Base-by-base conservation (phyloP, 1,139 yeast species). In the Hyphopichia burtonii region DNA sequence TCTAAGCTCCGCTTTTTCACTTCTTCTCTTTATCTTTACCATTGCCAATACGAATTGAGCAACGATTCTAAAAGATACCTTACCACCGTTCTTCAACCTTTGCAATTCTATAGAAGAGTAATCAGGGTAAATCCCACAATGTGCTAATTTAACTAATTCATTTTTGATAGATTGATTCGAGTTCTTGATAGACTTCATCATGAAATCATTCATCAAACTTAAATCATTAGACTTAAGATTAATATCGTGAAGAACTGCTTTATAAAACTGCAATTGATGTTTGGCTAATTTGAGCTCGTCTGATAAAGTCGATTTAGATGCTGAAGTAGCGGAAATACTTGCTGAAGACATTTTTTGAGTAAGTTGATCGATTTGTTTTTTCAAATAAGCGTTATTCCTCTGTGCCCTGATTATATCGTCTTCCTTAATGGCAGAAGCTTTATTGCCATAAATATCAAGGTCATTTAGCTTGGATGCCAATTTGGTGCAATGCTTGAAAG, bases 21-120 rank as follows among this genome's bases (percentile, higher is more conserved):
- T 49, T 43, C 82, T 58, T 36, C 66, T 72, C 49, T 65, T 71
- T 20, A 84, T 66, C 42, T 82, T 63, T 7, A 83, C 75, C 31
- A 71, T 65, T 1, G 87, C 85, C 46, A 83, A 59, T 5, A 83
- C 87, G 47, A 75, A 68, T 44, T 69, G 66, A 5, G 84, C 81
- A 34, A 75, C 49, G 18, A 50, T 53, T 39, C 56, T 64, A 43
- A 78, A 66, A 14, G 65, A 58, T 31, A 41, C 23, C 39, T 46
- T 42, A 34, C 44, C 47, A 16, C 49, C 41, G 39, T 42, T 42
- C 16, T 38, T 44, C 33, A 41, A 17, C 32, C 48, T 47, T 46
- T 49, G 39, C 48, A 54, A 37, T 46, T 46, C 46, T 40, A 53
- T 47, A 7, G 49, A 46, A 0, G 61, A 52, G 45, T 70, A 69